Base-by-base conservation (phyloP, 225 moss, liverwort and hornwort species). In the Straminergon stramineum region DNA sequence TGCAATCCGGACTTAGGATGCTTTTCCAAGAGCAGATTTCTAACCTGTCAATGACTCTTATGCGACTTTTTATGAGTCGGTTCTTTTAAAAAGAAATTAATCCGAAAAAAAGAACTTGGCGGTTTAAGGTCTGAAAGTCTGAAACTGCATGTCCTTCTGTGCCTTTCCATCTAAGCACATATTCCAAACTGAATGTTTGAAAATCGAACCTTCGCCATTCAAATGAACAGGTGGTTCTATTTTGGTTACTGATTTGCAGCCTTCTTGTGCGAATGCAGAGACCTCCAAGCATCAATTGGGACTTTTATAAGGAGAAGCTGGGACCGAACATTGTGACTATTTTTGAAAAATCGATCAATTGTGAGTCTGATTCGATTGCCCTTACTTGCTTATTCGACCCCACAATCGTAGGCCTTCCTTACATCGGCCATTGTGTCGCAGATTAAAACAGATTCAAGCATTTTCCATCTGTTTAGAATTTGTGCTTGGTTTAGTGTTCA, bases 291-390 rank as follows among this genome's bases (percentile, higher is more conserved):
- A 97, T 97, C 91, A 91, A 96, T 86, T 96, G 96, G 96, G 96
- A 92, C 81, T 94, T 93, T 24, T 97, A 99, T 93, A 96, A 83
- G 92, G 85, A 92, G 87, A 95, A 94, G 95, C 92, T 99, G 82
- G 93, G 93, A 74, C 93, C 96, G 24, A 93, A 90, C n/a, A 93
- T 93, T 63, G 96, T 96, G 77, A 94, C 94, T 89, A 93, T 93
- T 43, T 97, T 96, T 88, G 95, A 97, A 86, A 93, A 86, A 58
- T 93, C 94, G 7, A 79, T 94, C 66, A 90, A 96, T 53, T 91
- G 97, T 99, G 82, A 92, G 95, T 92, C 84, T 82, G 52, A 58
- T 14, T 34, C 17, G 43, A 74, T 60, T 62, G 39, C 67, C 48
- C 65, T 69, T 67, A 11, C 17, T 57, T 53, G 41, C 31, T 60